Percentiles rank a stretch among this genome's conserved stretches.
These are phyloP conservation scores for Cokeromyces recurvatus DNA, from an alignment of 371 early-diverging fungal genomes.

Conservation along the genomic window DNA sequence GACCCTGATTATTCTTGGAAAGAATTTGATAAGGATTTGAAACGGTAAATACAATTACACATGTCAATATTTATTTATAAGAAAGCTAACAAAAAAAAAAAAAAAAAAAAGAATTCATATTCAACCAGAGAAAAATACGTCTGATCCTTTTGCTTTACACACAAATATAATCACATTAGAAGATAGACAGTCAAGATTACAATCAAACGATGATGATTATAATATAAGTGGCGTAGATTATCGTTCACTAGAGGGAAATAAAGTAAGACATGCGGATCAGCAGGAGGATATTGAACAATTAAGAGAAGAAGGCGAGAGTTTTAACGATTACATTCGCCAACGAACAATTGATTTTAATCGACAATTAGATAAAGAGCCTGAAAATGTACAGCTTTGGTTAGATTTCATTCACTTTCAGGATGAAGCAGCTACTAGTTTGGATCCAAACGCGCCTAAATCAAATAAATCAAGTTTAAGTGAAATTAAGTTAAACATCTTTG, in stretches of 20 bases:
- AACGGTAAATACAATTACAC: conserved; percentile 16
- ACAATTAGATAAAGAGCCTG: conserved; percentile 40
- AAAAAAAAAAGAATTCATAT: conserved; percentile 26
- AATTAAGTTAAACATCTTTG: conserved; percentile 72
- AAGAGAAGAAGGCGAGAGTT: conserved; percentile 33
- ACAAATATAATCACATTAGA: conserved; percentile 12
- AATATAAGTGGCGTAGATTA: conserved; percentile 33
- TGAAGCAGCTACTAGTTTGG: conserved; percentile 29
- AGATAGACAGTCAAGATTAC: background rate
- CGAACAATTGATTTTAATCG: conserved; percentile 36
- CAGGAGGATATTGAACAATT: conserved; percentile 11
- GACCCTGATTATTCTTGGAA: conserved; percentile 33
- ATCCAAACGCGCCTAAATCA: conserved; percentile 5
- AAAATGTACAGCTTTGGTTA: conserved; percentile 63
- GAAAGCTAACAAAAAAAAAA: no score
- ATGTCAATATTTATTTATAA: no score
- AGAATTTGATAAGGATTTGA: conserved; percentile 25
- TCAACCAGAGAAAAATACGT: background rate
- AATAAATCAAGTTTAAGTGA: conserved; percentile 52
- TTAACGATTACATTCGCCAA: conserved; percentile 32
- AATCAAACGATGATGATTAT: no score
- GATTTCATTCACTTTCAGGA: conserved; percentile 71
- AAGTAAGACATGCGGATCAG: conserved; percentile 4
- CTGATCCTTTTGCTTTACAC: conserved; percentile 11
- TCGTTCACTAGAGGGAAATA: conserved; percentile 31